Conservation (phyloP, 1,139 yeast species). For the Suhomyces bokatorum region DNA sequence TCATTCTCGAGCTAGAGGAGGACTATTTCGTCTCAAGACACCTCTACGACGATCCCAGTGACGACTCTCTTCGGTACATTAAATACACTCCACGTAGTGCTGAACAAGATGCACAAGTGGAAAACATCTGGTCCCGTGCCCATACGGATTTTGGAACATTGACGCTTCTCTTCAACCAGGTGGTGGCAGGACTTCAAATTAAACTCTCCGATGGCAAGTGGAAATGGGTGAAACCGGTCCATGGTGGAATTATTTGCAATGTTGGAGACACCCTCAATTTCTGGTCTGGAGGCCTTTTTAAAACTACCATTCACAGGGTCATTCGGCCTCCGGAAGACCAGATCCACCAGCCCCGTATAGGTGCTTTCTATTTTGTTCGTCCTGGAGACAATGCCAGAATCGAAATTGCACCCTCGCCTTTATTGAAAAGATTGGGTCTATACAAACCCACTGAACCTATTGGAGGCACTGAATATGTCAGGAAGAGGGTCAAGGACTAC, state of each 20-base stretch:
- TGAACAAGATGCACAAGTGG: conserved; percentile 30
- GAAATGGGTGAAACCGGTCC: conserved; percentile 33
- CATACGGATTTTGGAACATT: conserved; percentile 36
- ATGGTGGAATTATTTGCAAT: conserved; percentile 32
- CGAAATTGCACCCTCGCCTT: conserved; percentile 33
- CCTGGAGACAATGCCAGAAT: conserved; percentile 33
- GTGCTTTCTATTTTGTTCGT: conserved; percentile 35
- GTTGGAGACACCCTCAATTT: conserved; percentile 35
- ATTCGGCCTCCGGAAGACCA: conserved; percentile 35
- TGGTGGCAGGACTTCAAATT: conserved; percentile 33
- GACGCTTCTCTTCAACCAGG: conserved; percentile 31
- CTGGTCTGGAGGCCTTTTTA: conserved; percentile 36
- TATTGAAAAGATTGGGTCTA: conserved; percentile 29
- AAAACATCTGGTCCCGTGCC: conserved; percentile 32
- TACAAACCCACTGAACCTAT: conserved; percentile 25
- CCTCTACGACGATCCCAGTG: conserved; percentile 32
- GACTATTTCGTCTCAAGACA: conserved; percentile 31
- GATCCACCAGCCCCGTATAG: conserved; percentile 30
- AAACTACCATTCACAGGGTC: conserved; percentile 34
- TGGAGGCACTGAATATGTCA: conserved; percentile 32
- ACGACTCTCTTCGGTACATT: conserved; percentile 36
- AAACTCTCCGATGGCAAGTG: conserved; percentile 26
- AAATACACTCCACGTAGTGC: conserved; percentile 29
- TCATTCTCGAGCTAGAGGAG: conserved; percentile 34
- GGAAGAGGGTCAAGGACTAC: conserved; percentile 30